Conservation (phyloP, 495 filamentous ascomycete genomes). For the Daldinia grandis region DNA sequence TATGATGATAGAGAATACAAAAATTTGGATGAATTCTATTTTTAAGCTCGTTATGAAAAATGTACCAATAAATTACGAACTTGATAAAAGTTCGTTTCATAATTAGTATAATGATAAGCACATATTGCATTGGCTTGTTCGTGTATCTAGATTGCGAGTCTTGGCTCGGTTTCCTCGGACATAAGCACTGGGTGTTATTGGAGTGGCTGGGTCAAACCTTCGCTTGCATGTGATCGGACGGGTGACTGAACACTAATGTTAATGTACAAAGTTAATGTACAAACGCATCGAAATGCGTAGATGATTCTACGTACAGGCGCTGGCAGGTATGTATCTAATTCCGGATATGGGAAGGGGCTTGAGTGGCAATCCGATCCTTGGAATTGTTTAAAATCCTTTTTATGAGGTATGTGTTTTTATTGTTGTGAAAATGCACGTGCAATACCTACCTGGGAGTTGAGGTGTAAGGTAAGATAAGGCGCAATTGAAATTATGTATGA, state of each 20-base stretch:
- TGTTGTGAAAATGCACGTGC: not conserved
- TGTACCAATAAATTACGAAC: not conserved
- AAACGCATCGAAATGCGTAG: conserved; percentile 27
- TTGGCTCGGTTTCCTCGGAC: conserved; percentile 5
- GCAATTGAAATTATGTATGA: not conserved
- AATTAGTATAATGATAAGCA: not conserved
- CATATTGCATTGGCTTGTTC: not conserved
- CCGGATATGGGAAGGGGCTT: not conserved
- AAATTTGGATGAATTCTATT: not conserved
- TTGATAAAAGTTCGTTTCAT: not conserved
- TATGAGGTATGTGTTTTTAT: not conserved
- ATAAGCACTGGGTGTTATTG: not conserved
- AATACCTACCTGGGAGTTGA: not conserved
- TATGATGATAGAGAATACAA: not conserved
- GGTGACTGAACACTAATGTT: not conserved
- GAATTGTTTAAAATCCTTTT: not conserved
- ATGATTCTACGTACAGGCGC: conserved; percentile 26
- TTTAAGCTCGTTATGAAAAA: not conserved
- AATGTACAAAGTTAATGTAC: too few species aligned
- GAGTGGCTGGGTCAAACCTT: not conserved
- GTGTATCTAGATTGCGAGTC: not conserved
- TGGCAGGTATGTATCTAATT: not conserved
- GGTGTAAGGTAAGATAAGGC: not conserved
- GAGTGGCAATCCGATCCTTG: not conserved
- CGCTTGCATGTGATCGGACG: not conserved